phyloP scores from a whole-genome alignment of 1,284 basidiomycete species.

The Malassezia slooffiae region DNA sequence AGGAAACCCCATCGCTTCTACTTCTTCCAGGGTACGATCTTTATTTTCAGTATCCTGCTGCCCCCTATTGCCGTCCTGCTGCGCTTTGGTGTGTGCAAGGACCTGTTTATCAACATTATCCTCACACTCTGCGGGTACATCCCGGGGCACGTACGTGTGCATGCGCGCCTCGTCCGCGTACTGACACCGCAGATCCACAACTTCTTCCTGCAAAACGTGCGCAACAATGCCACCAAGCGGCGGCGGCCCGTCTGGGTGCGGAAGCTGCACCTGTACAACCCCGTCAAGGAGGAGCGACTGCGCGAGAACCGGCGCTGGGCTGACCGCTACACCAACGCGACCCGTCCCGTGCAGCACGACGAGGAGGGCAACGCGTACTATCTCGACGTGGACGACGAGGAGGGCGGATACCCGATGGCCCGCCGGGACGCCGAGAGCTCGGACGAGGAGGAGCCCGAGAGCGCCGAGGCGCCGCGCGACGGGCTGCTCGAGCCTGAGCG shows the following conservation, averaged over 20 bases:
- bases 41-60: slow-evolving; percentile 39
- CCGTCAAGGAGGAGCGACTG: neutral
- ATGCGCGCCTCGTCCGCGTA: neutral
- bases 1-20: slow-evolving; percentile 30
- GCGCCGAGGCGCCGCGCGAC: neutral
- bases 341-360: slow-evolving; percentile 14
- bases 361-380: slow-evolving; percentile 13
- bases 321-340: slow-evolving; percentile 6
- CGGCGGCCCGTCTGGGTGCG: slow-evolving; percentile 10
- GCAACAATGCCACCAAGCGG: slow-evolving; percentile 4
- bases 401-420: too few relatives aligned
- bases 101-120: slow-evolving; percentile 85
- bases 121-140: slow-evolving; percentile 67
- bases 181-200: slow-evolving; percentile 10
- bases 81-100: slow-evolving; percentile 79
- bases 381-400: neutral
- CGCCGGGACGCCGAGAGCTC: too few relatives aligned
- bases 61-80: slow-evolving; percentile 64
- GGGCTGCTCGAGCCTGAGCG: slow-evolving; percentile 12
- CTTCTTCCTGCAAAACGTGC: slow-evolving; percentile 12
- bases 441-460: slow-evolving; percentile 3
- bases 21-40: too few relatives aligned
- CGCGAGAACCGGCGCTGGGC: slow-evolving; percentile 4
- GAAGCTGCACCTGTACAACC: neutral
- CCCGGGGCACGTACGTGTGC: slow-evolving; percentile 50